Conservation (phyloP, 1,284 basidiomycete species). For the Rhodotorula sp. region DNA sequence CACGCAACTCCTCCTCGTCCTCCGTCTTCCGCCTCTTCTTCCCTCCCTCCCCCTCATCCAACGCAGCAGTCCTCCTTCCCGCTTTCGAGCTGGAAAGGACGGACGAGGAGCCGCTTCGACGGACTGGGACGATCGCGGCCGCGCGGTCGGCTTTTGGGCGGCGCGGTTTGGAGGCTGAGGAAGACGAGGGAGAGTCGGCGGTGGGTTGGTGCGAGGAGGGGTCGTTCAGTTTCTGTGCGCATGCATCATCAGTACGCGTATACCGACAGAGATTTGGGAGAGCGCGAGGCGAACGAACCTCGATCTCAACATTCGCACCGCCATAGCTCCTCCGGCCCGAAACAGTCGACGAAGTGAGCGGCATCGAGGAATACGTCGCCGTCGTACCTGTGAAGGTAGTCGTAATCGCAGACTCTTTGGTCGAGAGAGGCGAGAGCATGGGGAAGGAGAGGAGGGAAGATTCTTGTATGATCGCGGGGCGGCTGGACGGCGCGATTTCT, state of each 20-base stretch:
- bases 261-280: no score
- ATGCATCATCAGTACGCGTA: no score
- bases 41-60: not conserved
- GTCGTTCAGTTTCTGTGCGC: slow-evolving; percentile 33
- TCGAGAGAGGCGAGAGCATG: slow-evolving; percentile 3
- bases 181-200: not conserved
- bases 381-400: not conserved
- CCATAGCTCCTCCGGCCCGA: slow-evolving; percentile 32
- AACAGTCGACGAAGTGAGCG: slow-evolving; percentile 30
- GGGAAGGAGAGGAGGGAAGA: slow-evolving; percentile 25
- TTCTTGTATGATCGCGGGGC: slow-evolving; percentile 12
- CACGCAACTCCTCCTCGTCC: not conserved
- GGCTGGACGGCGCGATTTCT: slow-evolving; percentile 2
- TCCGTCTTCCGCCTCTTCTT: slow-evolving; percentile 12
- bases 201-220: slow-evolving; percentile 23
- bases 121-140: slow-evolving; percentile 8
- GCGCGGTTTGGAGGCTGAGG: not conserved
- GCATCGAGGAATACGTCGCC: slow-evolving; percentile 34
- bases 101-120: not conserved
- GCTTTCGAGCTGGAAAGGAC: not conserved
- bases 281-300: slow-evolving; percentile 9
- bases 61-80: slow-evolving; percentile 6
- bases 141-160: slow-evolving; percentile 19
- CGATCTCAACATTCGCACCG: slow-evolving; percentile 38
- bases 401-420: not conserved